Evolutionary conservation across 345 rosid genomes (phyloP).

Genomic region (Pelargonium nanum): DNA sequence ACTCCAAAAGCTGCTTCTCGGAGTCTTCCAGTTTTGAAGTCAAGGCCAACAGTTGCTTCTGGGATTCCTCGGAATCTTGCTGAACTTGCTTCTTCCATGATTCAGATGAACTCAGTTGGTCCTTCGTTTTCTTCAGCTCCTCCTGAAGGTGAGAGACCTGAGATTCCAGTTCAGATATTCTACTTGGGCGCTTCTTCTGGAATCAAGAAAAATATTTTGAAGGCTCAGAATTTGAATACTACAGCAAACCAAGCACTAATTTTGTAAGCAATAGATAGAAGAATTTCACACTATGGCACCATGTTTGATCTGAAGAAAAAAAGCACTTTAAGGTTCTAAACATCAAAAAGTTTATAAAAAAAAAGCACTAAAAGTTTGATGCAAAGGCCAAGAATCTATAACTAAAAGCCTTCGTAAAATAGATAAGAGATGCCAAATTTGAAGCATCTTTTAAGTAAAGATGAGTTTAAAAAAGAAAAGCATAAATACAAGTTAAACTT

Average conservation of each 20-base stretch:
- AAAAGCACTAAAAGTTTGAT: too few species aligned
- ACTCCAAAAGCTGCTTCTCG: constrained; percentile 61
- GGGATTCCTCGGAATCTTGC: constrained; percentile 70
- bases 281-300: not conserved
- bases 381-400: too few species aligned
- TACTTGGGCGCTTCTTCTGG: constrained; percentile 14
- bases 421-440: too few species aligned
- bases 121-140: constrained; percentile 71
- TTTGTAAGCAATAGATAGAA: not conserved
- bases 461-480: not conserved
- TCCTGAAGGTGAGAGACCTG: constrained; percentile 71
- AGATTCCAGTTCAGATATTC: constrained; percentile 49
- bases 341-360: too few species aligned
- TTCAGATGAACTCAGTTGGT: constrained; percentile 64
- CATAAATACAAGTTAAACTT: not conserved
- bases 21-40: constrained; percentile 48
- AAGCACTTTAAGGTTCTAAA: too few species aligned
- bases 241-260: not conserved
- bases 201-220: too few species aligned
- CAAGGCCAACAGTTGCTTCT: constrained; percentile 40
- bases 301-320: not conserved
- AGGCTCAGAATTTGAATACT: not conserved
- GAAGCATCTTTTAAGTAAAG: too few species aligned
- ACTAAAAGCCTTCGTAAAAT: too few species aligned
- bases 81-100: constrained; percentile 54